These are phyloP conservation scores for Eutypa lata DNA, from an alignment of 2,329 filamentous ascomycete genomes.

Conservation along the genomic window DNA sequence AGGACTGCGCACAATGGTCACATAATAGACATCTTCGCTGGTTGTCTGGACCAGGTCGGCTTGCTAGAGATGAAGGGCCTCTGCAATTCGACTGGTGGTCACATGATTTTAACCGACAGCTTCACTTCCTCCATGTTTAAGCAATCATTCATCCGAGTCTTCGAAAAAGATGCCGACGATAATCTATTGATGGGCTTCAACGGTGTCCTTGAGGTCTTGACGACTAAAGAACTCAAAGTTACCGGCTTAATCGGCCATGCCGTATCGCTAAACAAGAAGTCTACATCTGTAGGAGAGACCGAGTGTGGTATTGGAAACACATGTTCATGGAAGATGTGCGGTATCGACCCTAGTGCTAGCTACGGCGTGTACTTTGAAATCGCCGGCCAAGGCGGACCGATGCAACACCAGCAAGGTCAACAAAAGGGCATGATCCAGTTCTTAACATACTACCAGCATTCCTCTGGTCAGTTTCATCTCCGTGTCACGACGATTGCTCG, in stretches of 20 bases:
- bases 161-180: conserved; percentile 93
- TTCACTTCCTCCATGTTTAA: conserved; percentile 99
- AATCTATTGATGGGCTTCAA: conserved; percentile 99
- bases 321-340: conserved; percentile 99
- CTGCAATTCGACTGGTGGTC: conserved; percentile 91
- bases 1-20: conserved; percentile 94
- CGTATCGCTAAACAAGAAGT: conserved; percentile 97
- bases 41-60: conserved; percentile 95
- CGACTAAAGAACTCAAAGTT: conserved; percentile 97
- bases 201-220: conserved; percentile 89
- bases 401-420: conserved; percentile 79
- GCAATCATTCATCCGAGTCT: conserved; percentile 94
- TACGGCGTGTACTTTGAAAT: conserved; percentile 99
- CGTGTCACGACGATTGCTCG: conserved; percentile 91
- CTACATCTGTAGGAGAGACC: conserved; percentile 91
- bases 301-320: conserved; percentile 98
- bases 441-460: conserved; percentile 97
- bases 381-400: conserved; percentile 84
- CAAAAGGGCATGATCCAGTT: conserved; percentile 98
- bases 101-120: conserved; percentile 97
- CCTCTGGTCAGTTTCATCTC: conserved; percentile 92
- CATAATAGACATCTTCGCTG: conserved; percentile 95
- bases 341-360: conserved; percentile 88
- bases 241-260: conserved; percentile 96
- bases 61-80: conserved; percentile 97